Base-by-base conservation (phyloP, 768 basidiomycete species). In the Mycena pura region DNA sequence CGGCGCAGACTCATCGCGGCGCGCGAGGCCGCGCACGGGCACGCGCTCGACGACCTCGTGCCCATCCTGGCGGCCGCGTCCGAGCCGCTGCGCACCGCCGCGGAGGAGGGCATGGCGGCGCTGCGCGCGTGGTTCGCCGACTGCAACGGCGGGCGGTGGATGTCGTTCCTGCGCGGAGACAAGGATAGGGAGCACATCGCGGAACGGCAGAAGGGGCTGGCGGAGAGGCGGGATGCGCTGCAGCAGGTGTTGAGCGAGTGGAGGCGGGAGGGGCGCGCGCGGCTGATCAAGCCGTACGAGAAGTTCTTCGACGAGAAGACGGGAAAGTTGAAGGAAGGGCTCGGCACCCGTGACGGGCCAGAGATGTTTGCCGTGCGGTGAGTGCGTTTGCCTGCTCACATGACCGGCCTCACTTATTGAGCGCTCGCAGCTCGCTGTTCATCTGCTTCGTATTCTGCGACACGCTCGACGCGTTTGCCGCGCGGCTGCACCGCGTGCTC, bases 391-490 rank as follows among this genome's bases (percentile, higher is more conserved):
- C 25, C 15, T 38, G 36, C 15, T 27, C 5, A 27, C 7, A 5
- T 14, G 22, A 6, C n/a, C n/a, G 48, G 22, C 7, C n/a, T 39
- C 28, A 34, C 36, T 10, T 10, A 32, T 24, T 9, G 15, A 52
- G 44, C 14, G 19, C 46, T 41, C 19, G 21, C 19, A 81, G 80
- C 29, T 79, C 82, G 3, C 71, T 83, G 3, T 83, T 77, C 54
- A 71, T 79, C 14, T 80, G 79, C 44, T 82, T 82, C 53, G 79
- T 82, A 1, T 82, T 80, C 67, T 75, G 76, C 36, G 78, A 79
- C 56, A 73, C 78, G 27, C 63, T 83, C 10, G 76, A 81, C 22
- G 74, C 75, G 2, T 81, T 80, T 40, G 73, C 79, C 0, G 75
- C 78, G 11, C 70, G 74, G 9, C 69, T 80, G 3, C 60, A 70